Percentiles rank a stretch among this genome's conserved stretches.
These are phyloP conservation scores for Hymenotorrendiella dingleyae DNA, from an alignment of 2,329 filamentous ascomycete genomes.

Conservation along the genomic window DNA sequence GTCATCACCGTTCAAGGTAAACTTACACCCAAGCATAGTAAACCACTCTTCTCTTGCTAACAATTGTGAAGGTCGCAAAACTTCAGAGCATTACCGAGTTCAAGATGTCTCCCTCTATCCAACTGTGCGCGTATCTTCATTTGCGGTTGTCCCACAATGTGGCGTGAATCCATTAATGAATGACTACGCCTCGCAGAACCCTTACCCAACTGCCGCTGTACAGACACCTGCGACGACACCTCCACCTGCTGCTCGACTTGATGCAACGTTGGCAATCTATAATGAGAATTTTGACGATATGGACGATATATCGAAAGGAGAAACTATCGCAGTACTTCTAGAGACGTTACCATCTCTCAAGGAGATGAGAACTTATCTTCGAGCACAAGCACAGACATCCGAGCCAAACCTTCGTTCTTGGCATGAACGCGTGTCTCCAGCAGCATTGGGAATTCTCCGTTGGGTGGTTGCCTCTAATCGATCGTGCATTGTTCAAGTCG, in stretches of 20 bases:
- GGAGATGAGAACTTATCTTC: constrained; percentile 48
- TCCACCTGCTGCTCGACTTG: constrained; percentile 19
- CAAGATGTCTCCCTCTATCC: constrained; percentile 24
- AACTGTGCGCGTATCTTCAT: constrained; percentile 23
- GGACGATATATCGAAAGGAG: constrained; percentile 37
- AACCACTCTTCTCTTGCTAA: neutral
- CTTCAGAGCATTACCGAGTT: constrained; percentile 22
- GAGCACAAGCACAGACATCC: constrained; percentile 22
- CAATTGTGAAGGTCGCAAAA: constrained; percentile 9
- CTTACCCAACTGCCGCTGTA: neutral
- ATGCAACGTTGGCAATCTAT: constrained; percentile 35
- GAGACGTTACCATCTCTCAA: constrained; percentile 55
- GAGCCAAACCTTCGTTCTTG: constrained; percentile 40
- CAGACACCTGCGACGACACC: constrained; percentile 22
- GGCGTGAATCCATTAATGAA: no score
- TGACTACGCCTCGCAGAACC: constrained; percentile 7
- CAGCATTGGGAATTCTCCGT: constrained; percentile 62
- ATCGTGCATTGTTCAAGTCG: constrained; percentile 77
- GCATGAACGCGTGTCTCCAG: constrained; percentile 55
- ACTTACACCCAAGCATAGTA: neutral
- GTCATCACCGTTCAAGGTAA: constrained; percentile 13
- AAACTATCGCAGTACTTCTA: constrained; percentile 46
- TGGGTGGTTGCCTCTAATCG: constrained; percentile 91
- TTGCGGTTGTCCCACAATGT: no score
- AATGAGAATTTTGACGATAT: constrained; percentile 53